These are phyloP conservation scores for Aspergillus arachidicola DNA, from an alignment of 2,329 filamentous ascomycete species.

Conservation along the genomic window DNA sequence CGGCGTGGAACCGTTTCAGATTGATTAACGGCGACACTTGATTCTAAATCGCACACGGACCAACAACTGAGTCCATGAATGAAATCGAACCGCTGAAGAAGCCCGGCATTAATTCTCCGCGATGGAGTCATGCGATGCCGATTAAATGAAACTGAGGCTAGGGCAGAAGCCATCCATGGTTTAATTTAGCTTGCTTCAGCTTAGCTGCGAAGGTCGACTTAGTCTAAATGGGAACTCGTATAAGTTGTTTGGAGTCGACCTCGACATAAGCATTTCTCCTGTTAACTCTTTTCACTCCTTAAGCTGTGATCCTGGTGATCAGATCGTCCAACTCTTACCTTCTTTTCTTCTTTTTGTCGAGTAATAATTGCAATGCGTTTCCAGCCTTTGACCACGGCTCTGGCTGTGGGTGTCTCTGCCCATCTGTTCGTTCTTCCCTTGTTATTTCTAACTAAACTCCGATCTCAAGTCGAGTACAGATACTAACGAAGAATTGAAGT, in stretches of 20 bases:
- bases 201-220: not conserved
- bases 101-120: not conserved
- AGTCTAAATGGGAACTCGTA: not conserved
- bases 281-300: not conserved
- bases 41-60: not conserved
- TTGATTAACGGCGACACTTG: not conserved
- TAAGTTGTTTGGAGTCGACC: not conserved
- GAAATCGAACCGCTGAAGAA: not conserved
- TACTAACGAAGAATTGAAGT: conserved; percentile 15
- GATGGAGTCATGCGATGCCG: not conserved
- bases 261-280: not conserved
- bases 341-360: not conserved
- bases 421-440: not conserved
- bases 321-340: not conserved
- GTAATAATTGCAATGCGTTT: not conserved
- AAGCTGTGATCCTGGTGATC: not conserved
- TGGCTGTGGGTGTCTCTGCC: conserved; percentile 4
- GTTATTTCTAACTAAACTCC: not conserved
- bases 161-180: not conserved
- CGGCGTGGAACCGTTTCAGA: not conserved
- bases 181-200: not conserved
- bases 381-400: not conserved
- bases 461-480: not conserved
- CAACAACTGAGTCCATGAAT: not conserved
- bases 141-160: not conserved